phyloP scores from a whole-genome alignment of 306 rosid genomes.

The Pterocarpus macrocarpus region DNA sequence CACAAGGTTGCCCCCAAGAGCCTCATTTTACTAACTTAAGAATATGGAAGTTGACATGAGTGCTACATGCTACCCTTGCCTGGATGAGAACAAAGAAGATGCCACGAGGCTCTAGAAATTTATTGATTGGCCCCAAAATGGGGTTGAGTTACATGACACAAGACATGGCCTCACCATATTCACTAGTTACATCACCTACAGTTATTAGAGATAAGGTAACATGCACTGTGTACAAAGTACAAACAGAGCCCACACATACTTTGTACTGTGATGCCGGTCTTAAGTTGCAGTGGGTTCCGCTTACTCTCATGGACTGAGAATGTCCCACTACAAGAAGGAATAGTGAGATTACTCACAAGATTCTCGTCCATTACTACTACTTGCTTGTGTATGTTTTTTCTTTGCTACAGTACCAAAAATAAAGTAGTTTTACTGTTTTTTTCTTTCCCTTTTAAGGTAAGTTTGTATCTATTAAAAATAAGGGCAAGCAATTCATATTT shows the following conservation, averaged over 20 bases:
- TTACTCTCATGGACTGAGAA: neutral
- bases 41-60: conserved; percentile 15
- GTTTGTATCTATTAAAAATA: neutral
- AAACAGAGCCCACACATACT: neutral
- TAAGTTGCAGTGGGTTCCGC: neutral
- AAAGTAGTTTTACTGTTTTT: neutral
- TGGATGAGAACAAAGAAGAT: conserved; percentile 6
- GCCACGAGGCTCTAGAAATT: neutral
- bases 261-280: neutral
- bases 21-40: neutral
- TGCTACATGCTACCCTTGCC: neutral
- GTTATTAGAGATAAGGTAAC: conserved; percentile 34
- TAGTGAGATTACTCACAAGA: neutral
- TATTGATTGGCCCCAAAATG: neutral
- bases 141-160: conserved; percentile 3
- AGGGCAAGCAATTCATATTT: neutral
- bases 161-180: conserved; percentile 16
- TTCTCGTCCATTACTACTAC: neutral
- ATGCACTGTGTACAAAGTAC: neutral
- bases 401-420: no score
- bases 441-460: neutral
- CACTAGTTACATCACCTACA: conserved; percentile 20
- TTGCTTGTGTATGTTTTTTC: no score
- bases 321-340: conserved; percentile 27
- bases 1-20: neutral